A percentile compares a stretch with the other conserved stretches of the same genome.
phyloP scores from a whole-genome alignment of 1,284 basidiomycete species.

The Limonomyces culmigenus region DNA sequence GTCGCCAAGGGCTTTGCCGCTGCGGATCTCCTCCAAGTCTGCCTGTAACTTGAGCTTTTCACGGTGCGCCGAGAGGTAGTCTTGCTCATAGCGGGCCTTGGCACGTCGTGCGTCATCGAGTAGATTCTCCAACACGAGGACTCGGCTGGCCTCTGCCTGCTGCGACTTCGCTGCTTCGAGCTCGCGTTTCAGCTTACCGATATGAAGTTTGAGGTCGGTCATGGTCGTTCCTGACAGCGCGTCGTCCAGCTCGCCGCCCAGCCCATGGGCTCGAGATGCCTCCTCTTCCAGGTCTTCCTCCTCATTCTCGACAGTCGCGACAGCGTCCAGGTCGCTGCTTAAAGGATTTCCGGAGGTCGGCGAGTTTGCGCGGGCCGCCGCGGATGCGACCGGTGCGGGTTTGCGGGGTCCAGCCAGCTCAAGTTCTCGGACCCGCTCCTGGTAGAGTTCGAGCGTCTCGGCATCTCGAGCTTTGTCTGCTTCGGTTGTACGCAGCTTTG shows the following conservation, averaged over 20 bases:
- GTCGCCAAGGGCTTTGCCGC: constrained; percentile 69
- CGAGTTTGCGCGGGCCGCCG: background rate
- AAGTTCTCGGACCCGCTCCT: constrained; percentile 82
- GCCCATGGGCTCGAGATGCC: constrained; percentile 35
- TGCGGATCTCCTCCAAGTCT: constrained; percentile 78
- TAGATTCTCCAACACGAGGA: constrained; percentile 77
- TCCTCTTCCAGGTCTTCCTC: constrained; percentile 22
- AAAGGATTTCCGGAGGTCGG: background rate
- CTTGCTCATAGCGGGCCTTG: constrained; percentile 79
- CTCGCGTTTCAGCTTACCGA: constrained; percentile 72
- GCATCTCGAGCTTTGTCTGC: constrained; percentile 66
- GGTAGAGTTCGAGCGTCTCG: constrained; percentile 77
- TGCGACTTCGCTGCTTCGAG: constrained; percentile 59
- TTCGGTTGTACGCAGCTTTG: constrained; percentile 48
- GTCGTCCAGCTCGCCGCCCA: constrained; percentile 75
- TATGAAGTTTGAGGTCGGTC: constrained; percentile 79
- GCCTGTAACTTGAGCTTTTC: constrained; percentile 71
- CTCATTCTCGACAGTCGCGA: constrained; percentile 24
- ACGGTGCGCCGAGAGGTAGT: constrained; percentile 75
- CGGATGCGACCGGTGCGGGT: constrained; percentile 6
- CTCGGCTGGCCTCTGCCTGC: constrained; percentile 56
- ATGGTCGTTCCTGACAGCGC: constrained; percentile 74
- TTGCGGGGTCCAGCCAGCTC: constrained; percentile 31
- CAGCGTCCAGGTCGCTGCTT: constrained; percentile 9
- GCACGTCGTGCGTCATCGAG: constrained; percentile 82